Base-by-base conservation (phyloP, 78 protist genomes). In the Capsaspora owczarzaki region DNA sequence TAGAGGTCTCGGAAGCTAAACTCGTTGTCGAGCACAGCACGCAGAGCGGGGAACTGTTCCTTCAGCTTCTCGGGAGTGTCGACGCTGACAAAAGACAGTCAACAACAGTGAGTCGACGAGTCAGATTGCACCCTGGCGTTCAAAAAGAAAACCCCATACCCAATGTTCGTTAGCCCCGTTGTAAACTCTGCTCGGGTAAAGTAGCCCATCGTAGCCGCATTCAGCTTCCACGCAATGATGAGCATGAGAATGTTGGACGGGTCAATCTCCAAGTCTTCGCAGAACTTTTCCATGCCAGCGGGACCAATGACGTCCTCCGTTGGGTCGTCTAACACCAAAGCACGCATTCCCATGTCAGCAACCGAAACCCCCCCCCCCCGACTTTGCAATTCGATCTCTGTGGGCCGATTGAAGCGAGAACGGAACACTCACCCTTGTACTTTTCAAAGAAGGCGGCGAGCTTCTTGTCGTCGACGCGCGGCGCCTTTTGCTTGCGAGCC, bases 151-250 rank as follows among this genome's bases (percentile, higher is more conserved):
- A 20, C n/a, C 10, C 10, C 56, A 10, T 16, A 49, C 56, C 56
- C 56, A 10, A 49, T 49, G 56, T 49, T 16, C n/a, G 16, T 49
- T 16, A 49, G 10, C 16, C 77, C 53, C 27, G 40, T 37, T 33
- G 29, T 74, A 23, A 47, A 74, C 78, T 74, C 78, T 20, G 43
- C 78, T 6, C 56, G 78, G 38, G 78, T 47, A 49, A 74, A 47
- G 66, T 43, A 46, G 63, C 78, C 23, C 78, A 74, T 74, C 8
- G 63, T 33, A 43, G 61, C 63, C 20, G 78, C 78, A 22, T 47
- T n/a, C 37, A 74, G 8, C 43, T 43, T 2, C 66, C 63, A 49
- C 40, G 66, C 61, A 0, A 74, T 49, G 29, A 74, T 44, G 8
- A 74, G 78, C 78, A 74, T 49, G 16, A 49, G 10, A 49, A 49